A percentile compares a stretch with the other conserved stretches of the same genome.
Conservation (phyloP, 768 basidiomycete species). For the Hirschioporus abietinus region DNA sequence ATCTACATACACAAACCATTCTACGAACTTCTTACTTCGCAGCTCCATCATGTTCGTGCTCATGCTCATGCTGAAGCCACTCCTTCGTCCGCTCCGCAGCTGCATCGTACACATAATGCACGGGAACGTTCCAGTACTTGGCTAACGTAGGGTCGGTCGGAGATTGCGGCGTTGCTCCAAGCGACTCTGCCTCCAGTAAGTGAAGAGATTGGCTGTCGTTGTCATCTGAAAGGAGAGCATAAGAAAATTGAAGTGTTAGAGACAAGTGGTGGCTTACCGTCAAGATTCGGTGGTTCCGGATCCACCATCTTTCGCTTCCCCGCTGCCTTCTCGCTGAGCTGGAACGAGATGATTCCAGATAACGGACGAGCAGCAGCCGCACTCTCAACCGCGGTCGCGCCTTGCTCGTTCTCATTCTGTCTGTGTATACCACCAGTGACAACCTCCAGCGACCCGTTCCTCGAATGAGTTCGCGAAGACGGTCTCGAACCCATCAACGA, state of each 20-base stretch:
- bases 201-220: conserved; percentile 16
- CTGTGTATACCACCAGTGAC: background rate
- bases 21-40: no score
- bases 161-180: background rate
- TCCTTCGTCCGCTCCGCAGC: conserved; percentile 68
- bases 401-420: background rate
- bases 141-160: background rate
- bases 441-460: background rate
- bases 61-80: conserved; percentile 31
- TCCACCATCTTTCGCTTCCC: conserved; percentile 73
- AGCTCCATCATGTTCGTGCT: background rate
- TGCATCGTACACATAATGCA: conserved; percentile 87
- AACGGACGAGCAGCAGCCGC: background rate
- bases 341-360: conserved; percentile 23
- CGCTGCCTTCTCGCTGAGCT: conserved; percentile 82
- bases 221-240: conserved; percentile 36
- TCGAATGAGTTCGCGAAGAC: background rate
- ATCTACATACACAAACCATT: no score
- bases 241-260: background rate
- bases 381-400: background rate
- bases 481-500: conserved; percentile 10
- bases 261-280: conserved; percentile 21
- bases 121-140: conserved; percentile 37
- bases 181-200: background rate
- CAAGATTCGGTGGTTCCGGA: conserved; percentile 43